These are phyloP conservation scores for Phaffia tasmanica DNA, from an alignment of 768 basidiomycete genomes.

Conservation along the genomic window DNA sequence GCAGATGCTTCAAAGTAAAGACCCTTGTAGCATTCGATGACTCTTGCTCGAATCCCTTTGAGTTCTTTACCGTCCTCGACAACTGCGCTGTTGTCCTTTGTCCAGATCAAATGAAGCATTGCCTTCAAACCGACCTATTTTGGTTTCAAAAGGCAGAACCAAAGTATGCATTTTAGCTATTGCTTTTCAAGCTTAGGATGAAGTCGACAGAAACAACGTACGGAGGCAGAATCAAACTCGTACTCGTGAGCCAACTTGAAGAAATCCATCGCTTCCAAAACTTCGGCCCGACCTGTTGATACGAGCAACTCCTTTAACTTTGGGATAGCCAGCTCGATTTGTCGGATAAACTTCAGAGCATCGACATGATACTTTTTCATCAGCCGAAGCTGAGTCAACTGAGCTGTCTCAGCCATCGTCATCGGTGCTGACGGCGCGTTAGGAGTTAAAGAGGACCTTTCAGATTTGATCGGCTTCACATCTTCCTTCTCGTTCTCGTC, in stretches of 20 bases:
- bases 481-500: conserved; percentile 19
- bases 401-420: conserved; percentile 39
- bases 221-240: conserved; percentile 54
- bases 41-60: conserved; percentile 72
- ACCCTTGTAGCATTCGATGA: conserved; percentile 76
- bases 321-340: conserved; percentile 57
- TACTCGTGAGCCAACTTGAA: conserved; percentile 74
- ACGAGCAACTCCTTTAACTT: conserved; percentile 66
- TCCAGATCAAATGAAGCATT: conserved; percentile 96
- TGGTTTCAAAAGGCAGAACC: background rate
- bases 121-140: conserved; percentile 73
- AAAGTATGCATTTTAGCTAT: background rate
- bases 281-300: conserved; percentile 49
- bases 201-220: too few species aligned
- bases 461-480: conserved; percentile 52
- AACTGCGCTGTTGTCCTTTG: conserved; percentile 74
- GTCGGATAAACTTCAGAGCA: conserved; percentile 67
- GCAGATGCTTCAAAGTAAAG: conserved; percentile 79
- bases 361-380: conserved; percentile 79
- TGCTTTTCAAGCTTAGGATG: background rate
- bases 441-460: conserved; percentile 30
- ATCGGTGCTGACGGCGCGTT: conserved; percentile 2
- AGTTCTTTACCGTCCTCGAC: conserved; percentile 54
- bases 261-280: conserved; percentile 52
- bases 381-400: conserved; percentile 56